phyloP scores from a whole-genome alignment of 352 stramenopile species.

The Peronospora destructor region DNA sequence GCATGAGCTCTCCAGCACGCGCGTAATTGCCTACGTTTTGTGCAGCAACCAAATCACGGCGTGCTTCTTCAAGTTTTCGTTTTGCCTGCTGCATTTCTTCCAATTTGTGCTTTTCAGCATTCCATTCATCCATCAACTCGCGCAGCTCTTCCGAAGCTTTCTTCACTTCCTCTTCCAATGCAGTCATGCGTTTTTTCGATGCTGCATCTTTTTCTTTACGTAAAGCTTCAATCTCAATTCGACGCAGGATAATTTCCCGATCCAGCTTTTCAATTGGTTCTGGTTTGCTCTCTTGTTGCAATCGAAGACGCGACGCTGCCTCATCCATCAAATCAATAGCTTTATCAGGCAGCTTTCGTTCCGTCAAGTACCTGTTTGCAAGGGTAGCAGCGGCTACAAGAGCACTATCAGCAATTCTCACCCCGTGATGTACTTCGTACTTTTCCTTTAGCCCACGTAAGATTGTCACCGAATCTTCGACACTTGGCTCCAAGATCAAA shows the following conservation, averaged over 20 bases:
- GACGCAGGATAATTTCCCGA: slow-evolving; percentile 61
- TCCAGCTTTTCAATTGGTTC: slow-evolving; percentile 82
- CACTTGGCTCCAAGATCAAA: slow-evolving; percentile 89
- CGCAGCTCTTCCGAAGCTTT: slow-evolving; percentile 51
- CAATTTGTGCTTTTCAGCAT: slow-evolving; percentile 63
- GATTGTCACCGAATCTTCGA: slow-evolving; percentile 95
- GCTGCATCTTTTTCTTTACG: slow-evolving; percentile 67
- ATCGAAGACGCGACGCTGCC: slow-evolving; percentile 71
- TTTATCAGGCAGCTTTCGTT: slow-evolving; percentile 94
- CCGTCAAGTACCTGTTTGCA: slow-evolving; percentile 86
- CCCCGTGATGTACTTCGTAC: slow-evolving; percentile 96
- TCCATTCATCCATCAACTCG: slow-evolving; percentile 67
- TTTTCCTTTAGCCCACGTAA: slow-evolving; percentile 93
- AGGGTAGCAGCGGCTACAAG: slow-evolving; percentile 91
- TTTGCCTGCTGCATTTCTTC: slow-evolving; percentile 74
- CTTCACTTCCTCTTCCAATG: slow-evolving; percentile 61
- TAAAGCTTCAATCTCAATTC: slow-evolving; percentile 81
- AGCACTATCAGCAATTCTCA: slow-evolving; percentile 92
- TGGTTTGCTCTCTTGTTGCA: slow-evolving; percentile 82
- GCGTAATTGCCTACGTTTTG: slow-evolving; percentile 77
- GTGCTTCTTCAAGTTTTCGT: slow-evolving; percentile 66
- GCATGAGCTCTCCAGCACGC: slow-evolving; percentile 70
- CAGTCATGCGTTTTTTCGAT: slow-evolving; percentile 59
- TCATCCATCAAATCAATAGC: slow-evolving; percentile 95
- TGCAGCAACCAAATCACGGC: slow-evolving; percentile 58